Base-by-base conservation (phyloP, 1,139 yeast genomes). In the Eremothecium cymbalariae region DNA sequence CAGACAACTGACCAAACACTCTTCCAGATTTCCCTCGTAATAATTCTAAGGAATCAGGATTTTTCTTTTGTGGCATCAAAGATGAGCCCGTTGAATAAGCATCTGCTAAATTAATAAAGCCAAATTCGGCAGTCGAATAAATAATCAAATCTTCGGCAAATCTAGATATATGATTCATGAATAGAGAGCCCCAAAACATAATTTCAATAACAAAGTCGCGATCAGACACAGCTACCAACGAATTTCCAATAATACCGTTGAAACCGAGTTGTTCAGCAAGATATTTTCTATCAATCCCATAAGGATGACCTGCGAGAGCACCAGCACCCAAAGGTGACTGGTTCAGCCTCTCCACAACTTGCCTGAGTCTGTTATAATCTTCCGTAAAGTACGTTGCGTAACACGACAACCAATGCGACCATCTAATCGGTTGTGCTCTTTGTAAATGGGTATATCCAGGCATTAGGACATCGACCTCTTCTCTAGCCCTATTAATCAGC, bases 361-460 rank as follows among this genome's bases (percentile, higher is more conserved):
- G 93, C 46, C 72, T 65, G 50, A 93, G 70, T 57, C 98, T 75
- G 56, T 83, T 75, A 62, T 80, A 77, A 57, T 90, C 99, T 55
- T 85, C 88, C 9, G 88, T 74, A 59, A 93, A 80, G 59, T 86
- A 90, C 3, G 97, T 90, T 26, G 96, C 97, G 55, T 90, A 90
- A 53, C 86, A 79, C 46, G 93, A 77, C 47, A 90, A 68, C 95
- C 96, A 88, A 59, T 90, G 99, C 1, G 97, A 70, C 99, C 99
- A 90, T 64, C 99, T 77, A 55, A 90, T 90, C 16, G 99, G 99
- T 62, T 90, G 99, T 3, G 98, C 98, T 59, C 95, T 81, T 69
- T 90, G 99, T 59, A 90, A 68, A 64, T 90, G 99, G 11, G 99
- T 90, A 64, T 90, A 90, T 22, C 99, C 99, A 8, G 99, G 99